A percentile compares a stretch with the other conserved stretches of the same genome.
These are phyloP conservation scores for Psophocarpus tetragonolobus DNA, from an alignment of 306 rosid species.

Conservation along the genomic window DNA sequence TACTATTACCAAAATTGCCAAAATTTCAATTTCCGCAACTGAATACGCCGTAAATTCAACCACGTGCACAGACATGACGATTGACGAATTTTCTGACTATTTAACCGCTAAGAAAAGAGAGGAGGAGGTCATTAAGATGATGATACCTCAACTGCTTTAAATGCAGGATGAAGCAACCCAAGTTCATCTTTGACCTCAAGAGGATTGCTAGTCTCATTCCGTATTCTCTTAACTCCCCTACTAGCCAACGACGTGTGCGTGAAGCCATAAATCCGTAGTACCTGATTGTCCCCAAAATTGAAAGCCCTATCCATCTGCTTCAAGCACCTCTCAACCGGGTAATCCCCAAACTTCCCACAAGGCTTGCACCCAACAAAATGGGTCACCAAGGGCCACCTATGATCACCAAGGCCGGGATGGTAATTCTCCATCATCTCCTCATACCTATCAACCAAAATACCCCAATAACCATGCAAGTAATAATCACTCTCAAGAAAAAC, in stretches of 20 bases:
- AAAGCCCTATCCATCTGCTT: slow-evolving; percentile 90
- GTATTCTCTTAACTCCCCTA: slow-evolving; percentile 65
- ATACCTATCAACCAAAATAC: slow-evolving; percentile 77
- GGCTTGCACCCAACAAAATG: slow-evolving; percentile 97
- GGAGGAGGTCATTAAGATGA: slow-evolving; percentile 27
- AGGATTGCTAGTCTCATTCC: slow-evolving; percentile 69
- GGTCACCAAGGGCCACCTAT: slow-evolving; percentile 92
- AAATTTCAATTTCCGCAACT: slow-evolving; percentile 33
- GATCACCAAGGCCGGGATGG: slow-evolving; percentile 85
- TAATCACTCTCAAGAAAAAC: slow-evolving; percentile 73
- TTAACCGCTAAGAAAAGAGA: background rate
- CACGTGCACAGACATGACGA: background rate
- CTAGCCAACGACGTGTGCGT: slow-evolving; percentile 66
- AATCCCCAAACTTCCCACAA: slow-evolving; percentile 89
- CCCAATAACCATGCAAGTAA: slow-evolving; percentile 90
- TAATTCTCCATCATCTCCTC: slow-evolving; percentile 80
- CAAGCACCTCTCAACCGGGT: slow-evolving; percentile 81
- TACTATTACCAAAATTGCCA: background rate
- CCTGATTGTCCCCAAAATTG: slow-evolving; percentile 87
- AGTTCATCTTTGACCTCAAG: slow-evolving; percentile 72
- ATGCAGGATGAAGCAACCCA: slow-evolving; percentile 78
- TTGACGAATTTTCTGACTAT: background rate
- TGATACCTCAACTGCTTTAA: slow-evolving; percentile 66
- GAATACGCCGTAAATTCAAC: slow-evolving; percentile 18
- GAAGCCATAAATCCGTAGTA: slow-evolving; percentile 84